A percentile compares a stretch with the other conserved stretches of the same genome.
These are phyloP conservation scores for Vanderwaltozyma yarrowii DNA, from an alignment of 805 yeast genomes.

Conservation along the genomic window DNA sequence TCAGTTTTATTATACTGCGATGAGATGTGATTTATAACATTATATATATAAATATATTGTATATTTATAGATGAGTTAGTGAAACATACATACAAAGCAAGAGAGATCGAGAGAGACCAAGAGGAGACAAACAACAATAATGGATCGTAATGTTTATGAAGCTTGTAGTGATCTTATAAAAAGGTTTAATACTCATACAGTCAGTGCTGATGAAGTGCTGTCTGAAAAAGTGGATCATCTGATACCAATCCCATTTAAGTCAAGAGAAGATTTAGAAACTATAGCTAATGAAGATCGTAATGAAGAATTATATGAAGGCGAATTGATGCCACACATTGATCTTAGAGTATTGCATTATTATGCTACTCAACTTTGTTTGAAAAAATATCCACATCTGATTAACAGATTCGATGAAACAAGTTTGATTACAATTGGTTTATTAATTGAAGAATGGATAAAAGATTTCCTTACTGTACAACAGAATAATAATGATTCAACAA, in stretches of 20 bases:
- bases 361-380: conserved; percentile 23
- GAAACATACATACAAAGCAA: too few species aligned
- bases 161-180: conserved; percentile 22
- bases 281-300: conserved; percentile 14
- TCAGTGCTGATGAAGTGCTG: conserved; percentile 27
- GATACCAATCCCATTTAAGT: conserved; percentile 26
- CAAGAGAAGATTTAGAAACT: conserved; percentile 21
- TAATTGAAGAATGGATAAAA: conserved; percentile 31
- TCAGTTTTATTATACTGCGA: background rate
- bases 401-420: conserved; percentile 30
- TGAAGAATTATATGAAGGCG: conserved; percentile 22
- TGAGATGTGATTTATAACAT: too few species aligned
- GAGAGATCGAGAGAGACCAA: too few species aligned
- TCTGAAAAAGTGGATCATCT: conserved; percentile 17
- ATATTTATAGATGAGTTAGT: too few species aligned
- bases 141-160: conserved; percentile 25
- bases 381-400: conserved; percentile 21
- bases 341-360: conserved; percentile 31
- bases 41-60: too few species aligned
- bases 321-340: conserved; percentile 22
- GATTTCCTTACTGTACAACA: conserved; percentile 16
- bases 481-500: background rate
- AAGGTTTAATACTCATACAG: conserved; percentile 16
- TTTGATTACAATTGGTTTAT: conserved; percentile 27
- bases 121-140: too few species aligned